Conservation (phyloP, 805 yeast genomes). For the Metschnikowia kunwiensis region DNA sequence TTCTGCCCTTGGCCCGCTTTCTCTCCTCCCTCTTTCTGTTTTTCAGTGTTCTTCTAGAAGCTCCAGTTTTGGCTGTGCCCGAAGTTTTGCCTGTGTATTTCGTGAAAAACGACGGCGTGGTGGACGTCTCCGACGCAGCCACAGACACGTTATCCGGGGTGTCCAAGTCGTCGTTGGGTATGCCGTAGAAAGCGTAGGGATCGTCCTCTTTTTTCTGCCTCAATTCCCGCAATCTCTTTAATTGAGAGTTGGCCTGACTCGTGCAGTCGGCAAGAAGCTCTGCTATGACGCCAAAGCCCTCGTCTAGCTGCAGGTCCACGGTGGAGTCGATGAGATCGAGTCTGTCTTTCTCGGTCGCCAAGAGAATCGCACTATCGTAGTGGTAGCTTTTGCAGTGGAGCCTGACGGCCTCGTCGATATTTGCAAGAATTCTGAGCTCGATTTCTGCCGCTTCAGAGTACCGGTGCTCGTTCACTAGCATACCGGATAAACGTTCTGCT, state of each 20-base stretch:
- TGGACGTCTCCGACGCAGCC: constrained; percentile 91
- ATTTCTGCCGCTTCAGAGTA: constrained; percentile 81
- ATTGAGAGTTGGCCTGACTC: constrained; percentile 79
- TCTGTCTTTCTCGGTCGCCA: constrained; percentile 47
- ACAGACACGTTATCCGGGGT: constrained; percentile 91
- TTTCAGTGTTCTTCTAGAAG: constrained; percentile 86
- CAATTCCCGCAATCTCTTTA: constrained; percentile 77
- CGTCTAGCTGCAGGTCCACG: constrained; percentile 74
- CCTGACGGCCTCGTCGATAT: constrained; percentile 60
- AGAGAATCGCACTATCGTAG: constrained; percentile 72
- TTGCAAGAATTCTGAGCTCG: constrained; percentile 56
- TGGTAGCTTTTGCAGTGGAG: constrained; percentile 71
- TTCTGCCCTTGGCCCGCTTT: constrained; percentile 93
- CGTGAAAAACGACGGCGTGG: constrained; percentile 90
- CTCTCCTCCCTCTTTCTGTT: constrained; percentile 94
- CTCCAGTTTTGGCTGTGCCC: constrained; percentile 96
- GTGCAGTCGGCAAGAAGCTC: constrained; percentile 93
- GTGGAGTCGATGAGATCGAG: constrained; percentile 50
- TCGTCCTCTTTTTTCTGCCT: constrained; percentile 80
- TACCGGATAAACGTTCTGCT: constrained; percentile 58
- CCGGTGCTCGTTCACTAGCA: constrained; percentile 63
- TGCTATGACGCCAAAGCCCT: constrained; percentile 83
- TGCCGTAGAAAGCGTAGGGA: constrained; percentile 81
- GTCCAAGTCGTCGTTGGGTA: constrained; percentile 53
- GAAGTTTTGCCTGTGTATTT: constrained; percentile 94